phyloP scores from a whole-genome alignment of 2,329 filamentous ascomycete species.

The Pseudocercospora fuligena region DNA sequence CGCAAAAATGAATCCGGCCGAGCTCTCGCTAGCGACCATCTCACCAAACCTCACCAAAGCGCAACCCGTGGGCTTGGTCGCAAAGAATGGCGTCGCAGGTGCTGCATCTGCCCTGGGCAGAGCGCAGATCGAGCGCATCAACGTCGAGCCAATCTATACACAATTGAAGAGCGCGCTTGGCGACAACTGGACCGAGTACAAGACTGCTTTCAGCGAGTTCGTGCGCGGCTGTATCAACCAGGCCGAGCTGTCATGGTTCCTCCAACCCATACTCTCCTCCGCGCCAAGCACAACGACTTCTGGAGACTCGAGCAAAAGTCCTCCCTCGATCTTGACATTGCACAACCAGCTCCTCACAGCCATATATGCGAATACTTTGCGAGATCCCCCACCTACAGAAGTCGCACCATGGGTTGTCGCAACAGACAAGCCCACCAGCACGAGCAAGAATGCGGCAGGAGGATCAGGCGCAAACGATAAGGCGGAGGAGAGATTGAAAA shows the following conservation, averaged over 20 bases:
- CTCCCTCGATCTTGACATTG: constrained; percentile 49
- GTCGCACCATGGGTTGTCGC: constrained; percentile 69
- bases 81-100: constrained; percentile 55
- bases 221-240: constrained; percentile 64
- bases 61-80: constrained; percentile 32
- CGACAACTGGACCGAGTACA: constrained; percentile 65
- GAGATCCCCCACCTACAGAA: constrained; percentile 63
- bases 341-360: constrained; percentile 67
- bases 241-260: constrained; percentile 61
- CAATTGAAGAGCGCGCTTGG: constrained; percentile 64
- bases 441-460: constrained; percentile 59
- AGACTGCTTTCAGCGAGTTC: constrained; percentile 62
- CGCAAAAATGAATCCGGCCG: constrained; percentile 42
- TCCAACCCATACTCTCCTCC: constrained; percentile 60
- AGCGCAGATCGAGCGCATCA: constrained; percentile 57
- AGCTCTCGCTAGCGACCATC: constrained; percentile 34
- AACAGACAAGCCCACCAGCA: constrained; percentile 74
- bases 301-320: constrained; percentile 24
- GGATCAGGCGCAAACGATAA: constrained; percentile 61
- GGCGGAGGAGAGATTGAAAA: constrained; percentile 66
- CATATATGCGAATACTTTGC: constrained; percentile 62
- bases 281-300: constrained; percentile 48
- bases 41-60: constrained; percentile 35
- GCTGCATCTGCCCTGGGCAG: constrained; percentile 8
- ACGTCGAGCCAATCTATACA: constrained; percentile 66